Base-by-base conservation (phyloP, 176 grass and related monocot genomes). In the Elaeis guineensis region DNA sequence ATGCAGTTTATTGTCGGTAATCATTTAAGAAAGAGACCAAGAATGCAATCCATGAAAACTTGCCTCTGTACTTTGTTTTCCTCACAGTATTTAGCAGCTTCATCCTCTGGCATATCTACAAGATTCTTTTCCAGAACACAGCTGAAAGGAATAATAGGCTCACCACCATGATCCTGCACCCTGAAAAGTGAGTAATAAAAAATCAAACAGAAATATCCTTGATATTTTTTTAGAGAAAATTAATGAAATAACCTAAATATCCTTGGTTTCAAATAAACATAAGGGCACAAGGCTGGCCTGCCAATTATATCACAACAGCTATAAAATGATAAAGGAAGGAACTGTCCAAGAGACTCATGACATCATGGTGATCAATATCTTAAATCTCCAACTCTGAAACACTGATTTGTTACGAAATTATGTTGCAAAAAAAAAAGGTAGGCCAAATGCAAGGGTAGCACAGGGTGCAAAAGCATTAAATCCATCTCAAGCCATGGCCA, bases 1-100 rank as follows among this genome's bases (percentile, higher is more conserved):
- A 51, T 52, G 21, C 39, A 18, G 21, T 19, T 54, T 53, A 53
- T 19, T 28, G 14, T 19, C 23, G 30, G 9, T 22, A 25, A 25
- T 66, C 22, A 66, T 22, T 54, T 25, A 66, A 49, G 28, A 52
- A 52, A 17, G 21, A 17, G 17, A 52, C 51, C 17, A 5, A 63
- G 26, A 24, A 26, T 49, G 16, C 11, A 14, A 52, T 20, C 12
- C 51, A 56, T 11, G 21, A n/a, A 23, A 57, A 59, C 77, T 72
- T 69, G 69, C 93, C 87, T 97, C 74, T 66, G 64, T 64, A 90
- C 56, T 51, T 89, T 83, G 63, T 97, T 91, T 77, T 85, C 72
- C 16, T 83, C 69, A 56, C 93, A 97, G 75, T 97, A 97, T 80
- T 97, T 97, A 62, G 87, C 87, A 80, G 87, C 93, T 85, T 97